Evolutionary conservation across 345 rosid genomes (phyloP).

Genomic region (Populus tremula): DNA sequence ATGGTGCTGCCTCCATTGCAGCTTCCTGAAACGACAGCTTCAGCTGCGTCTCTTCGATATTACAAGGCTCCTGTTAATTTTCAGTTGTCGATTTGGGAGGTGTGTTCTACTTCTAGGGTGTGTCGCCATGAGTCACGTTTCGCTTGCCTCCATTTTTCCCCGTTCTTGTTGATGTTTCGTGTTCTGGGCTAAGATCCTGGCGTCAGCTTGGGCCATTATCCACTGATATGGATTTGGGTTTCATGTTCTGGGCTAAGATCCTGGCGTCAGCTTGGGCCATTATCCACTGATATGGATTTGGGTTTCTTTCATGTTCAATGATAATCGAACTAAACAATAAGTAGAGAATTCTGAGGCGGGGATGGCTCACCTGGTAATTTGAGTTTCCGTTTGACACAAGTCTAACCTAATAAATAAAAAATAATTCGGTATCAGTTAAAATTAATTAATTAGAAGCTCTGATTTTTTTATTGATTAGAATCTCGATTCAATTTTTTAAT

Average conservation of each 20-base stretch:
- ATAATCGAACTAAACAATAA: no score
- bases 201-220: neutral
- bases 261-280: neutral
- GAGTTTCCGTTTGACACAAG: no score
- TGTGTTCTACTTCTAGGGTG: neutral
- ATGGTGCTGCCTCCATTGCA: conserved; percentile 30
- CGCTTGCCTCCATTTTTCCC: neutral
- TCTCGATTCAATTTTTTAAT: no score
- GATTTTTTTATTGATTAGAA: no score
- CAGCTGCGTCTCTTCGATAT: neutral
- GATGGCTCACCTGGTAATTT: no score
- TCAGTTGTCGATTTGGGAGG: neutral
- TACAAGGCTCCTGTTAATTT: neutral
- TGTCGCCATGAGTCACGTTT: neutral
- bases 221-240: neutral
- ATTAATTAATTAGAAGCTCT: no score
- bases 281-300: neutral
- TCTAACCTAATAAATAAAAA: no score
- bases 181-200: neutral
- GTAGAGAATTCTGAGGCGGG: no score
- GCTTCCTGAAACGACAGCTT: neutral
- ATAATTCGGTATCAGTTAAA: no score
- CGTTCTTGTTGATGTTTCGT: neutral
- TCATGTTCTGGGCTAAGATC: neutral
- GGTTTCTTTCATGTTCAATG: neutral